Base-by-base conservation (phyloP, 129 eudicot genomes). In the Tagetes patula region DNA sequence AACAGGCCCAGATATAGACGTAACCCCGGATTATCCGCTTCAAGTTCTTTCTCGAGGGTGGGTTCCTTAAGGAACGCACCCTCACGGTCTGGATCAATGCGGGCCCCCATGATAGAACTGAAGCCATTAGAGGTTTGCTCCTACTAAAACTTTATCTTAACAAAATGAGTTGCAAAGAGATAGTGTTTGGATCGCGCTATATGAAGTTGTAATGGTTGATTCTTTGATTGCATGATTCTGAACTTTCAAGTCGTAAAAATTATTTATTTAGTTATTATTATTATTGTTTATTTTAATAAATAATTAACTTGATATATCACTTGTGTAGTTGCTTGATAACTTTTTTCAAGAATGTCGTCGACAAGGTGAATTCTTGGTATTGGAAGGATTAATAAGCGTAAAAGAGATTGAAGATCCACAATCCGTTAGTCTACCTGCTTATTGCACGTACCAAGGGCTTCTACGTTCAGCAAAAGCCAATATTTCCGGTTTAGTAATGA, bases 331-430 rank as follows among this genome's bases (percentile, higher is more conserved):
- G 67, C 81, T 87, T 4, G 96, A 93, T 72, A 52, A 55, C 81
- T 84, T 87, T 50, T 82, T 93, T 47, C 69, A 75, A 77, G 96
- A 84, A 76, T 81, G 88, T 42, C 88, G 75, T 50, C 79, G 79
- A 31, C 70, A 79, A 14, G 98, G 96, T n/a, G 96, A 90, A 82
- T 59, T 36, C 64, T 50, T 93, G 86, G 86, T 80, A 54, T 84
- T 88, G 52, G 84, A 89, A 80, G 96, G 96, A 33, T 32, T 86
- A 50, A 79, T 93, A 67, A 84, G 92, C 0, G 60, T 77, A 43
- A 78, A 86, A 79, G 98, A 93, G 77, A 84, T 93, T 5, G 92
- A 83, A 80, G 96, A 93, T 79, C 90, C 90, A 45, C 85, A 84
- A 72, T 79, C 87, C 36, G 76, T 68, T 14, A 86, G 96, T 67